A percentile compares a stretch with the other conserved stretches of the same genome.
phyloP scores from a whole-genome alignment of 768 basidiomycete genomes.

The Boletales sp. region DNA sequence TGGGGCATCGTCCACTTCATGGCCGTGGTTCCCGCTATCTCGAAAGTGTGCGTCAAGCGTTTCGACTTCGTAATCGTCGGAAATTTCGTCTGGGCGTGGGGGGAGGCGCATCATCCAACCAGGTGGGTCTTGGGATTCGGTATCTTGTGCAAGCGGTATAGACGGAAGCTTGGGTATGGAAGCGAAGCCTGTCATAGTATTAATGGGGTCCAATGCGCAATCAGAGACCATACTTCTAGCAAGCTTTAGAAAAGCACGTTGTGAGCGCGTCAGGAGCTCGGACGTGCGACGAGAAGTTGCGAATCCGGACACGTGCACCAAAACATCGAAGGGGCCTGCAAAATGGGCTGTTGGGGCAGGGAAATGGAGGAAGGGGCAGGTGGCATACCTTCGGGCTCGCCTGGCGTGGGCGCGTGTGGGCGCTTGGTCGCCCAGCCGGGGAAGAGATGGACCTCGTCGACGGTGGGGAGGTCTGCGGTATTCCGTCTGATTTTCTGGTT shows the following conservation, averaged over 20 bases:
- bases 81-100: slow-evolving; percentile 55
- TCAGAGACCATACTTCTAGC: slow-evolving; percentile 59
- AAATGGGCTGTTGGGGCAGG: neutral
- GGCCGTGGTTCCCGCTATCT: slow-evolving; percentile 20
- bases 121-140: slow-evolving; percentile 30
- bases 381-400: slow-evolving; percentile 26
- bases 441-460: slow-evolving; percentile 59
- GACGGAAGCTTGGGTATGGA: slow-evolving; percentile 58
- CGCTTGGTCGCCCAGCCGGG: slow-evolving; percentile 77
- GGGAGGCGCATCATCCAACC: slow-evolving; percentile 39
- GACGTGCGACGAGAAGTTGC: slow-evolving; percentile 58
- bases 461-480: slow-evolving; percentile 17
- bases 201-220: neutral
- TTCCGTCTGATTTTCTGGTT: slow-evolving; percentile 48
- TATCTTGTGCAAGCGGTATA: slow-evolving; percentile 14
- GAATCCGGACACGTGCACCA: slow-evolving; percentile 75
- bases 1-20: slow-evolving; percentile 14
- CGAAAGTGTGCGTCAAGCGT: slow-evolving; percentile 54
- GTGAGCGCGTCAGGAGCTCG: slow-evolving; percentile 65
- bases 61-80: slow-evolving; percentile 54
- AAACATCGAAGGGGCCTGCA: slow-evolving; percentile 61
- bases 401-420: slow-evolving; percentile 30
- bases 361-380: neutral
- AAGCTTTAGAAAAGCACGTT: slow-evolving; percentile 69
- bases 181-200: slow-evolving; percentile 55